A percentile compares a stretch with the other conserved stretches of the same genome.
These are phyloP conservation scores for Coffea canephora DNA, from an alignment of 257 asterid genomes.

Conservation along the genomic window DNA sequence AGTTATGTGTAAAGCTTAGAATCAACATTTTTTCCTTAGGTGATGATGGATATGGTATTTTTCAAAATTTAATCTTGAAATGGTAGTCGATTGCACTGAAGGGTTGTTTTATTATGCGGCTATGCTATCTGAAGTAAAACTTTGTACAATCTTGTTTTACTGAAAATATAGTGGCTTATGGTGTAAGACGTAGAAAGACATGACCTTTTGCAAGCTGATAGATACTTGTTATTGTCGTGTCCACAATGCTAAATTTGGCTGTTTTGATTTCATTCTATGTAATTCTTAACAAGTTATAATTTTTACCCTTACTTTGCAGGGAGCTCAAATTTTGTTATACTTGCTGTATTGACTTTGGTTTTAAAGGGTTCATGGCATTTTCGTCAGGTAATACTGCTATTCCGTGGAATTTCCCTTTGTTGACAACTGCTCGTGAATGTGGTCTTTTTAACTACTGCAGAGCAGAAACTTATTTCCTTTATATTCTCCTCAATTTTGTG, in stretches of 20 bases:
- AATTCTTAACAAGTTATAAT: neutral
- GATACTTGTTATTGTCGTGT: neutral
- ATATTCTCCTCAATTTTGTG: neutral
- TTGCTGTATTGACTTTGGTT: slow-evolving; percentile 76
- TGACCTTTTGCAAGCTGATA: too few species aligned
- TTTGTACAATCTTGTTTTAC: neutral
- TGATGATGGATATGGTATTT: neutral
- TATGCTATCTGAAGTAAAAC: neutral
- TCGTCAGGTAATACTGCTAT: slow-evolving; percentile 64
- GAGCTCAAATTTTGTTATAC: slow-evolving; percentile 80
- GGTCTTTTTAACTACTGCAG: neutral
- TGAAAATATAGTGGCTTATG: neutral
- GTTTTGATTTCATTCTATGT: neutral
- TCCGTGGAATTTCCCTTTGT: neutral
- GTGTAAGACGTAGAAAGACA: neutral
- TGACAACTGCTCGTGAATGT: neutral
- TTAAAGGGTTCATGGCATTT: slow-evolving; percentile 85
- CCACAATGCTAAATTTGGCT: neutral
- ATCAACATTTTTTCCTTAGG: neutral
- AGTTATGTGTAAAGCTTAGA: neutral
- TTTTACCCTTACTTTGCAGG: slow-evolving; percentile 37
- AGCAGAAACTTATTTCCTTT: neutral
- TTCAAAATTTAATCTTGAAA: neutral
- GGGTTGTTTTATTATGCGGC: neutral
- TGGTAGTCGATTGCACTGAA: neutral